These are phyloP conservation scores for Trichoderma polysporum DNA, from an alignment of 2,329 filamentous ascomycete species.

Conservation along the genomic window DNA sequence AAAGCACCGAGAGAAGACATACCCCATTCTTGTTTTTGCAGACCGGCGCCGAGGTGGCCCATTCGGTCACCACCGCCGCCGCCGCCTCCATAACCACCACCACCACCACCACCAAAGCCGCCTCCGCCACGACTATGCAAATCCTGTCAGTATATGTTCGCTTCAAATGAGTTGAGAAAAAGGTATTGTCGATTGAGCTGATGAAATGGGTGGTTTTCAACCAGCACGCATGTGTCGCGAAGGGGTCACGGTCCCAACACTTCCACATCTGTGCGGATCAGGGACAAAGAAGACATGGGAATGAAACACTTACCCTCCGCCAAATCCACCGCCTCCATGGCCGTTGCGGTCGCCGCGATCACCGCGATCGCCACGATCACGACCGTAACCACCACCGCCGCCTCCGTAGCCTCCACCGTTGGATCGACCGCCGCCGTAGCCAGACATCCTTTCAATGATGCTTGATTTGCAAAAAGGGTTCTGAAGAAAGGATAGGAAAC, in stretches of 20 bases:
- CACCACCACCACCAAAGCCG: slow-evolving; percentile 36
- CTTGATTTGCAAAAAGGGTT: slow-evolving; percentile 16
- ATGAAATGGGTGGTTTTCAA: not conserved
- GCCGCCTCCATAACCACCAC: slow-evolving; percentile 39
- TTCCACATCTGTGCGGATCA: not conserved
- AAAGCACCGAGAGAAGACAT: slow-evolving; percentile 39
- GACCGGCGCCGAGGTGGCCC: slow-evolving; percentile 81
- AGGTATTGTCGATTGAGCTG: not conserved
- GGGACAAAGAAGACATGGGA: not conserved
- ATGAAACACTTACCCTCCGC: slow-evolving; percentile 38
- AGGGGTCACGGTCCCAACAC: not conserved
- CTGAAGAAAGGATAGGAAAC: not conserved
- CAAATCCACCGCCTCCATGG: slow-evolving; percentile 37
- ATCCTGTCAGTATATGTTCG: slow-evolving; percentile 36
- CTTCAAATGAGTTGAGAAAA: not conserved
- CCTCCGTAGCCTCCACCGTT: slow-evolving; percentile 33
- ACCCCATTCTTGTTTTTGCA: slow-evolving; percentile 91
- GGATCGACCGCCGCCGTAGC: slow-evolving; percentile 40
- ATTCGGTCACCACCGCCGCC: slow-evolving; percentile 87
- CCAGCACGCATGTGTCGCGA: not conserved
- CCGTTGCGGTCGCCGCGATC: slow-evolving; percentile 48
- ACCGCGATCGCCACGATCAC: slow-evolving; percentile 46
- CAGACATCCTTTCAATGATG: slow-evolving; percentile 44
- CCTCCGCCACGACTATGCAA: slow-evolving; percentile 43
- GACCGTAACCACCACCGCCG: slow-evolving; percentile 40